Conservation (phyloP, 345 rosid genomes). For the Acer campestre region DNA sequence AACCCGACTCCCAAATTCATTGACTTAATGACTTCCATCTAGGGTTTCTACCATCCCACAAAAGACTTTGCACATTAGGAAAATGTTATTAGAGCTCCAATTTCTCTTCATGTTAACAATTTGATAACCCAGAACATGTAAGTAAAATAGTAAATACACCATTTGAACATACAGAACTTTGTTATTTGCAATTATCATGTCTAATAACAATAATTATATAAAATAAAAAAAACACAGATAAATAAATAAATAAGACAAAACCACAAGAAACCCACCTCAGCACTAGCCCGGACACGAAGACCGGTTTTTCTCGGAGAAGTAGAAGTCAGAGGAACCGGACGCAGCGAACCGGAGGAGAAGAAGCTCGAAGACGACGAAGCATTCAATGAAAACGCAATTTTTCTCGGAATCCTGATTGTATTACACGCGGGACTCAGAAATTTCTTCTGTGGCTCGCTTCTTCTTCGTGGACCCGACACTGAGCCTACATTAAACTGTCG, state of each 20-base stretch:
- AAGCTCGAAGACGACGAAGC: constrained; percentile 37
- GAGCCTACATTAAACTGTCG: constrained; percentile 62
- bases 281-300: constrained; percentile 57
- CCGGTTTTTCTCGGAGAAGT: constrained; percentile 36
- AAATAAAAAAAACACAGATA: background rate
- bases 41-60: background rate
- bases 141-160: too few relatives aligned
- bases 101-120: background rate
- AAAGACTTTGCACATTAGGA: background rate
- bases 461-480: constrained; percentile 38
- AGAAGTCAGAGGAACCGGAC: constrained; percentile 32
- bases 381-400: constrained; percentile 26
- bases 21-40: background rate
- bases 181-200: background rate
- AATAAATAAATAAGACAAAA: background rate
- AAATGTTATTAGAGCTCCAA: background rate
- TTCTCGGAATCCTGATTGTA: constrained; percentile 30
- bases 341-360: constrained; percentile 44
- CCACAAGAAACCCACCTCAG: constrained; percentile 52
- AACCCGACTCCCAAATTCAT: background rate
- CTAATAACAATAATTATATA: background rate
- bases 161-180: background rate
- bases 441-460: constrained; percentile 34
- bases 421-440: constrained; percentile 28
- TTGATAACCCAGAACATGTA: too few relatives aligned